These are phyloP conservation scores for Spathaspora girioi DNA, from an alignment of 805 yeast genomes.

Conservation along the genomic window DNA sequence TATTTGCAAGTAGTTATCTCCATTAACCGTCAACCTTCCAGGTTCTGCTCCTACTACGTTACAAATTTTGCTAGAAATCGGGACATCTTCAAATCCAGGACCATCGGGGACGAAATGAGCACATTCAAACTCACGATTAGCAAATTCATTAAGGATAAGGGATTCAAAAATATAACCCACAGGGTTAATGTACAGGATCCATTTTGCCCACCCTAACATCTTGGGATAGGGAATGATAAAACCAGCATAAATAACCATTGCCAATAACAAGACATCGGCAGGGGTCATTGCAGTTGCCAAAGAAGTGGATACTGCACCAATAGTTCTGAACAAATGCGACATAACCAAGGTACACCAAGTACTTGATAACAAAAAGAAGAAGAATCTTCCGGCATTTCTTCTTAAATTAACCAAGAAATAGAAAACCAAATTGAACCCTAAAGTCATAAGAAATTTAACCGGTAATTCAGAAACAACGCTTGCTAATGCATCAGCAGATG, in stretches of 20 bases:
- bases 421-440: conserved; percentile 22
- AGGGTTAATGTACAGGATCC: conserved; percentile 41
- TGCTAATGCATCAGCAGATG: conserved; percentile 68
- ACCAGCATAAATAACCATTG: conserved; percentile 53
- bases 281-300: conserved; percentile 40
- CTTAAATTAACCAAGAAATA: conserved; percentile 49
- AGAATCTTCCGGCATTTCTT: conserved; percentile 31
- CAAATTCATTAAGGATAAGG: conserved; percentile 62
- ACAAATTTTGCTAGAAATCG: conserved; percentile 46
- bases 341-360: conserved; percentile 28
- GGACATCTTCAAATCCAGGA: conserved; percentile 40
- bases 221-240: conserved; percentile 37
- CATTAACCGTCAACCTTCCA: conserved; percentile 52
- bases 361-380: conserved; percentile 30
- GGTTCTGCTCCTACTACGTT: conserved; percentile 54
- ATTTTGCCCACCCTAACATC: conserved; percentile 64
- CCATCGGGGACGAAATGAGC: conserved; percentile 57
- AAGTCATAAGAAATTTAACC: conserved; percentile 39
- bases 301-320: conserved; percentile 39
- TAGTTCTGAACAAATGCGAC: conserved; percentile 37
- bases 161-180: conserved; percentile 48
- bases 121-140: conserved; percentile 53
- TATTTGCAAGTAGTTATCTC: conserved; percentile 50
- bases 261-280: conserved; percentile 42
- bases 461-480: conserved; percentile 59